phyloP scores from a whole-genome alignment of 345 rosid genomes.

The Salix suchowensis region DNA sequence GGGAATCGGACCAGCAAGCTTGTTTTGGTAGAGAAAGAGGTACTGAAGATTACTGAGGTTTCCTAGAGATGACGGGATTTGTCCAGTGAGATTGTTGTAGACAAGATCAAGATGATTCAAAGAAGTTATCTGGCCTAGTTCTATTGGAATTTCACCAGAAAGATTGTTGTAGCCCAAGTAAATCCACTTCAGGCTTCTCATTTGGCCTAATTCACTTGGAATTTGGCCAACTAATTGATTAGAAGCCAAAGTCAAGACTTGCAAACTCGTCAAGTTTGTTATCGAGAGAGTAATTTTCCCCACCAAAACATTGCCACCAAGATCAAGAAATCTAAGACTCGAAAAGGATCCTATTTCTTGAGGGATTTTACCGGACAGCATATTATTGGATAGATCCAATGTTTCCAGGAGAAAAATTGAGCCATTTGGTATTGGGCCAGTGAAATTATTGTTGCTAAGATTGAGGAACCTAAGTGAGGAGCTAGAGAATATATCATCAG shows the following conservation, averaged over 20 bases:
- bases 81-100: conserved; percentile 74
- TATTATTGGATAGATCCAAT: conserved; percentile 79
- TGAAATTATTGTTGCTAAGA: conserved; percentile 81
- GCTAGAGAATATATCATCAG: conserved; percentile 35
- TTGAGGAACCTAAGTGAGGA: conserved; percentile 61
- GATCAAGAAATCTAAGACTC: conserved; percentile 55
- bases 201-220: conserved; percentile 43
- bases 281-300: conserved; percentile 55
- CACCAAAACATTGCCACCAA: conserved; percentile 70
- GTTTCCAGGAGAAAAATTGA: conserved; percentile 35
- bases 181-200: conserved; percentile 67
- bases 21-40: conserved; percentile 77
- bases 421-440: conserved; percentile 48
- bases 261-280: conserved; percentile 44
- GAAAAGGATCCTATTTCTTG: conserved; percentile 49
- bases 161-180: conserved; percentile 88
- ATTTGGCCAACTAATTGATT: conserved; percentile 65
- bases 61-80: conserved; percentile 61
- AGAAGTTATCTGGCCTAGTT: conserved; percentile 48
- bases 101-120: conserved; percentile 81
- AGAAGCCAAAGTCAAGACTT: conserved; percentile 69
- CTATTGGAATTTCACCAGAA: conserved; percentile 65
- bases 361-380: conserved; percentile 58
- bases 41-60: conserved; percentile 52
- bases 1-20: conserved; percentile 60